Evolutionary conservation across 140 eudicot species (phyloP).

Genomic region (Bidens hawaiensis): DNA sequence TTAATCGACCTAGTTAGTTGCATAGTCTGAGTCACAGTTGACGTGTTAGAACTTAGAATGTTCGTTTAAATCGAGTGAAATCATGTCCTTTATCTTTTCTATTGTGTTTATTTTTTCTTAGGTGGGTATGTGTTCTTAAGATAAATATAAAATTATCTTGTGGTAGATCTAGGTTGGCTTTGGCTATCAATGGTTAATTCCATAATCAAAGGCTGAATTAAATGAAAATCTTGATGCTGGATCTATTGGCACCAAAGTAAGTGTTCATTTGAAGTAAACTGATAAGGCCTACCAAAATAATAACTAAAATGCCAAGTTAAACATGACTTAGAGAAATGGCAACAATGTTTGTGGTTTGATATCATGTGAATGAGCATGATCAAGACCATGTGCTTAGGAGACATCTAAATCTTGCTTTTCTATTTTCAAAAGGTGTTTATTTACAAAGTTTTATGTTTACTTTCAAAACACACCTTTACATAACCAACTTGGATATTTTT

Average conservation of each 20-base stretch:
- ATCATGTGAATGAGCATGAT: constrained; percentile 21
- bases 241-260: constrained; percentile 20
- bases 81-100: too few relatives aligned
- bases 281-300: constrained; percentile 30
- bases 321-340: constrained; percentile 32
- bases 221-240: constrained; percentile 19
- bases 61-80: too few relatives aligned
- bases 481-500: background rate
- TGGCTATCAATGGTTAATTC: background rate
- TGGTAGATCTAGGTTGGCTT: background rate
- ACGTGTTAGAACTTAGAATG: too few relatives aligned
- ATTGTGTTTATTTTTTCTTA: too few relatives aligned
- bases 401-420: constrained; percentile 1
- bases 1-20: background rate
- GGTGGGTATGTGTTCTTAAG: too few relatives aligned
- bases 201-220: background rate
- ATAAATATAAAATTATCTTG: too few relatives aligned
- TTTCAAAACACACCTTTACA: background rate
- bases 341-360: constrained; percentile 26
- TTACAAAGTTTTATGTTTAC: background rate
- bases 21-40: background rate
- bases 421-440: background rate
- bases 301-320: constrained; percentile 22
- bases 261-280: constrained; percentile 26
- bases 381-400: constrained; percentile 33